Evolutionary conservation across 1,284 basidiomycete genomes (phyloP), one percentile per base, ranked within the genome.

Genomic region (Boletus semigastroideus): DNA sequence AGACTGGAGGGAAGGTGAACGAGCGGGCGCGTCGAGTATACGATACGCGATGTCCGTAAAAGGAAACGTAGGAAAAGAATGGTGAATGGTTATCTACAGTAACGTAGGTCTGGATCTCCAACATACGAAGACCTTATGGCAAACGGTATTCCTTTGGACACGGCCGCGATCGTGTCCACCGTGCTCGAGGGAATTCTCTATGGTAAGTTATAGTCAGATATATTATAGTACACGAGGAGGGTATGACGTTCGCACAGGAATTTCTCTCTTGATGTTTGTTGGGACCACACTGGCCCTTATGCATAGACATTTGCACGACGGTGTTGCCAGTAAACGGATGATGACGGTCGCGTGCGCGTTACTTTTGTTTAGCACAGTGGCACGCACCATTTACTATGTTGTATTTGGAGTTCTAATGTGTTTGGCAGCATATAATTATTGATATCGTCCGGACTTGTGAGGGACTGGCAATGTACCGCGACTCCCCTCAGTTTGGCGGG

Each of bases 391-490:
- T 19, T 10, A 43, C 25, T 48, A 10, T 37, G 43, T 16, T 9
- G 11, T 37, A n/a, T 36, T 16, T 17, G 20, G 42, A 13, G 12
- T 2, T 13, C 16, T 28, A 42, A 25, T 7, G 25, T 25, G 25
- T 25, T 25, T 4, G 5, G 25, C 34, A 67, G 63, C 63, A 65
- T 41, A 12, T 65, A 11, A 36, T 53, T 0, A 45, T 67, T 16
- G 37, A 62, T 30, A 48, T 65, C 17, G 41, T 59, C 6, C 52
- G 59, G 17, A 4, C 46, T 14, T 42, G 52, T 19, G 14, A 47
- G 12, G 48, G 48, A 17, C 37, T 60, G 19, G 25, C 58, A 46
- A n/a, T 46, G 6, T 49, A 41, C 30, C 38, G 38, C 14, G 39
- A 55, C 3, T 17, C 47, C 2, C 53, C 34, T 22, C 25, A 25